Evolutionary conservation across 2,329 filamentous ascomycete species (phyloP).

Genomic region (Penicillium paneum): DNA sequence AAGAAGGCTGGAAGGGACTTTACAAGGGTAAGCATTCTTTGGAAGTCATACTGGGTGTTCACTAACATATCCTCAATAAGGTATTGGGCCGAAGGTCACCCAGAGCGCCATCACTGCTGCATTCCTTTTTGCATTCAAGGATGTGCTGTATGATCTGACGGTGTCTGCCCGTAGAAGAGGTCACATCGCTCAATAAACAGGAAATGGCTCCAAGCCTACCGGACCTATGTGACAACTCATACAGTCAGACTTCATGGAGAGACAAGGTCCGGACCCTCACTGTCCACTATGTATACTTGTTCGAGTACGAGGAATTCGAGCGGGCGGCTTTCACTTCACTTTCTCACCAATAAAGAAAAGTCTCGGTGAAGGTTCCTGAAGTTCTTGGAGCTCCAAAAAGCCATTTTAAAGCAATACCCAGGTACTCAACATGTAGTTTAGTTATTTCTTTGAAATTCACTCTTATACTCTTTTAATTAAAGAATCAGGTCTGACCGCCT

Average conservation of each 20-base stretch:
- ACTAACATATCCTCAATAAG: conserved; percentile 46
- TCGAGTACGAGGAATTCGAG: not conserved
- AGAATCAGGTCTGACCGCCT: not conserved
- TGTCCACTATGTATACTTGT: not conserved
- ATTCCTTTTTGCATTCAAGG: conserved; percentile 97
- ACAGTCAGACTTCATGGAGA: not conserved
- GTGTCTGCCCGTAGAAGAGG: conserved; percentile 33
- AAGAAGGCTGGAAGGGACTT: conserved; percentile 87
- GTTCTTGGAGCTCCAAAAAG: not conserved
- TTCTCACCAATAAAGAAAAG: not conserved
- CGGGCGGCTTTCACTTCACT: not conserved
- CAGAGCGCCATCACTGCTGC: conserved; percentile 96
- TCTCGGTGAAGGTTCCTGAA: not conserved
- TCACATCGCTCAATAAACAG: conserved; percentile 31
- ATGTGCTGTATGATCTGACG: conserved; percentile 74
- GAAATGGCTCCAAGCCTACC: not conserved
- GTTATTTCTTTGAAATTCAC: not conserved
- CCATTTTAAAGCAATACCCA: not conserved
- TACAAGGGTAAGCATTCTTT: conserved; percentile 74
- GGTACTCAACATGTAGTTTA: conserved; percentile 1
- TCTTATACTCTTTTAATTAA: not conserved
- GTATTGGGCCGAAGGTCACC: conserved; percentile 92
- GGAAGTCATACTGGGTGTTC: not conserved
- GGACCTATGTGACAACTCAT: not conserved
- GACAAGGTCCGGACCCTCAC: not conserved